phyloP scores from a whole-genome alignment of 2,329 filamentous ascomycete genomes.

The Onygenales sp. region DNA sequence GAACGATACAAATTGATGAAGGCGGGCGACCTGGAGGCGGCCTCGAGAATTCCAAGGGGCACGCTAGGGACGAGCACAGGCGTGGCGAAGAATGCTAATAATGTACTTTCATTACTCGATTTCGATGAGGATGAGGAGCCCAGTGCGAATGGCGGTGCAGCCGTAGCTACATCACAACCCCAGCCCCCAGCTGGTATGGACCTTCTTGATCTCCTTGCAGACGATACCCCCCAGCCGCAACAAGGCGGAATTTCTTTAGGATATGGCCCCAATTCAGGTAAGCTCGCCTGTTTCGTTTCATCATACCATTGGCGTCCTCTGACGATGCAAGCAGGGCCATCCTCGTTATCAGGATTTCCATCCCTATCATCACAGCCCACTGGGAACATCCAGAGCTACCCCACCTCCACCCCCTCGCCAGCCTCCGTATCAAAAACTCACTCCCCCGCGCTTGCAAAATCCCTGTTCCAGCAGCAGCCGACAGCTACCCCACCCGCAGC shows the following conservation, averaged over 20 bases:
- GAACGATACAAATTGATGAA: constrained; percentile 94
- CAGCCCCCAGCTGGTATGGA: constrained; percentile 67
- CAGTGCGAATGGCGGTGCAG: constrained; percentile 35
- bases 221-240: constrained; percentile 58
- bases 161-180: constrained; percentile 20
- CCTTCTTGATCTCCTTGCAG: constrained; percentile 76
- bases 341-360: constrained; percentile 11
- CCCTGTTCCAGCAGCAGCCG: constrained; percentile 21
- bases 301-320: constrained; percentile 9
- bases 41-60: constrained; percentile 73
- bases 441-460: constrained; percentile 37
- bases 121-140: constrained; percentile 62
- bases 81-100: constrained; percentile 55
- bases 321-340: constrained; percentile 5
- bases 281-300: constrained; percentile 42
- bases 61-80: constrained; percentile 60
- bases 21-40: constrained; percentile 80
- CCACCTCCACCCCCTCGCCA: constrained; percentile 47
- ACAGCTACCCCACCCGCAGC: constrained; percentile 28
- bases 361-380: constrained; percentile 30
- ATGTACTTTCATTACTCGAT: constrained; percentile 89
- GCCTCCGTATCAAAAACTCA: constrained; percentile 39
- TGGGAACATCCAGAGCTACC: constrained; percentile 44
- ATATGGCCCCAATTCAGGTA: constrained; percentile 39
- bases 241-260: constrained; percentile 73